phyloP scores from a whole-genome alignment of 1,284 basidiomycete genomes.

The Fomitopsis palustris region DNA sequence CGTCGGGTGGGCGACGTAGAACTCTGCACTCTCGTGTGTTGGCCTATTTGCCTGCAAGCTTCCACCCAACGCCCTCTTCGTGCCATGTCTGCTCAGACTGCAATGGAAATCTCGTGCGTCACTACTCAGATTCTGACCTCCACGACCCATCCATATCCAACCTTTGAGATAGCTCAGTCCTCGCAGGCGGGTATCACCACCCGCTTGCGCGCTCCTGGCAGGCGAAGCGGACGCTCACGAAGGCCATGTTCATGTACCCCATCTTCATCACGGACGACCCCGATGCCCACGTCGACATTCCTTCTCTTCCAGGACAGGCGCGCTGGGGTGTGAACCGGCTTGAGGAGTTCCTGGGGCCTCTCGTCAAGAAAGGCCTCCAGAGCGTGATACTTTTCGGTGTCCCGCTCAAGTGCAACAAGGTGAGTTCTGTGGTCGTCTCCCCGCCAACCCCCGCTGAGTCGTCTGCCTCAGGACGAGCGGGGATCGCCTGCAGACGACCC shows the following conservation, averaged over 20 bases:
- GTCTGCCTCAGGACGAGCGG: constrained; percentile 59
- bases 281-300: constrained; percentile 75
- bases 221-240: constrained; percentile 69
- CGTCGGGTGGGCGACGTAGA: too few species aligned
- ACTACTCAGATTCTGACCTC: neutral
- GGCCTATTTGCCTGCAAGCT: too few species aligned
- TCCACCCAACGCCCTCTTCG: too few species aligned
- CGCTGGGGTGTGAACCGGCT: constrained; percentile 94
- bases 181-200: constrained; percentile 93
- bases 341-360: constrained; percentile 82
- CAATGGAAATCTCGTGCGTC: constrained; percentile 25
- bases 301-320: constrained; percentile 80
- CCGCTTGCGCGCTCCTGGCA: constrained; percentile 87
- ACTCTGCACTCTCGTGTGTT: too few species aligned
- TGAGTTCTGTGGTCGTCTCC: constrained; percentile 33
- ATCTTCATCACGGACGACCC: constrained; percentile 96
- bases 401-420: constrained; percentile 82
- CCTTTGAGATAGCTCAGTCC: constrained; percentile 59
- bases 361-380: constrained; percentile 86
- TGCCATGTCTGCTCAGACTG: too few species aligned
- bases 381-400: constrained; percentile 98
- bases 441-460: neutral
- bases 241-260: constrained; percentile 96
- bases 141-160: neutral
- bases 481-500: constrained; percentile 92